A percentile compares a stretch with the other conserved stretches of the same genome.
Evolutionary conservation across 345 rosid species (phyloP).

Genomic region (Citrus trifoliata): DNA sequence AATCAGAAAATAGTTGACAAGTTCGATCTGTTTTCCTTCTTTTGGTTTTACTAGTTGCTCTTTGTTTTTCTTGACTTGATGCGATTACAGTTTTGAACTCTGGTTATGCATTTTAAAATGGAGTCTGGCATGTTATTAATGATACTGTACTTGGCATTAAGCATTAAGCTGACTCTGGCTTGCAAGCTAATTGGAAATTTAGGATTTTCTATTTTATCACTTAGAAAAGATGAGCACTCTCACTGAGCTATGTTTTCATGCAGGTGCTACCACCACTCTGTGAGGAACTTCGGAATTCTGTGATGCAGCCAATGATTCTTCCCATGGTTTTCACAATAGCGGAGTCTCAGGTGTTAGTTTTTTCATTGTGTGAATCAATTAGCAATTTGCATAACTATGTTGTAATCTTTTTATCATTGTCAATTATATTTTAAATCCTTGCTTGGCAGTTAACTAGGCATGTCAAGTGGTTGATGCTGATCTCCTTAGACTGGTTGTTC

Average conservation of each 20-base stretch:
- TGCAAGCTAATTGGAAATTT: background rate
- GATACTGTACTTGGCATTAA: background rate
- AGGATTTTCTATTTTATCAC: background rate
- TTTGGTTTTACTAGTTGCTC: background rate
- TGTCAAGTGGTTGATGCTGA: background rate
- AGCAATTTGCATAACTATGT: constrained; percentile 1
- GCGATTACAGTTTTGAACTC: background rate
- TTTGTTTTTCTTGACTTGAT: background rate
- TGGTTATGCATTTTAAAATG: background rate
- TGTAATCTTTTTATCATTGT: constrained; percentile 3
- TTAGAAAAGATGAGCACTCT: background rate
- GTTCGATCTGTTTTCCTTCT: background rate
- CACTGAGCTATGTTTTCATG: constrained; percentile 22
- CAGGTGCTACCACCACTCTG: constrained; percentile 98
- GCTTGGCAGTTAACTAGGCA: background rate
- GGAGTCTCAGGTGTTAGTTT: constrained; percentile 75
- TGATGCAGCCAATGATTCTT: constrained; percentile 91
- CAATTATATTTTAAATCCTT: background rate
- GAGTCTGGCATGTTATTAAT: background rate
- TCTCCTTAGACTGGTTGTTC: background rate
- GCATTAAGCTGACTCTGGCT: background rate
- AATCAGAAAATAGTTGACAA: background rate
- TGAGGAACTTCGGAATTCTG: constrained; percentile 96
- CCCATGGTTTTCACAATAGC: constrained; percentile 98
- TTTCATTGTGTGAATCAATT: constrained; percentile 10